Base-by-base conservation (phyloP, 345 rosid species). In the Excoecaria agallocha region DNA sequence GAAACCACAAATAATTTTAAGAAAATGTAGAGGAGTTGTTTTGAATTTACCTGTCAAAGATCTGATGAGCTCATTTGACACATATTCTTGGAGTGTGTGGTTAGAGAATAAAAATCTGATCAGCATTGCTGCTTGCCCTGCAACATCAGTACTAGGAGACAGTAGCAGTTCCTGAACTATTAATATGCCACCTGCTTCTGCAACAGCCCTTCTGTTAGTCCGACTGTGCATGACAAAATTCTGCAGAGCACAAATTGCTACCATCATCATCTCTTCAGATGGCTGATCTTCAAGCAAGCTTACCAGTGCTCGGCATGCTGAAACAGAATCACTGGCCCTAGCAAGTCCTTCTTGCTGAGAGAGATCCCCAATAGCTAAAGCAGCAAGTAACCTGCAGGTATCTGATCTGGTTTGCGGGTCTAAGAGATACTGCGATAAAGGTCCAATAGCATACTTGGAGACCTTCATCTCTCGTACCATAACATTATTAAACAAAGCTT, bases 111-210 rank as follows among this genome's bases (percentile, higher is more conserved):
- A 77, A 82, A 89, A 85, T 74, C 87, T 89, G 73, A 90, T 84
- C 80, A 93, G 86, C 85, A 90, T 39, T 25, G 98, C 96, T 57
- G 96, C 97, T 87, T 93, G 98, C 25, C 84, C 87, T 17, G 89
- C 84, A 74, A 90, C 82, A 79, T 91, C 94, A 25, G 86, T 83
- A 79, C 85, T 86, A 41, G 86, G 78, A 72, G 98, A 91, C 74
- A 87, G 77, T 37, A 94, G 74, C 25, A 93, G 82, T 76, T 93
- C 97, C 82, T 90, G 93, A 72, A 91, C 85, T 65, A 94, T 87
- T 81, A 87, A 87, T 77, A 94, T 84, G 68, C 97, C 98, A 73
- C 98, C 98, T 35, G 97, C 97, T 85, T 93, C 97, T 59, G 98
- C 98, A 75, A 93, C 96, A 43, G 98, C 98, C 82, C 96, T 79